Base-by-base conservation (phyloP, 2,329 filamentous ascomycete species). In the Apiospora aurea region DNA sequence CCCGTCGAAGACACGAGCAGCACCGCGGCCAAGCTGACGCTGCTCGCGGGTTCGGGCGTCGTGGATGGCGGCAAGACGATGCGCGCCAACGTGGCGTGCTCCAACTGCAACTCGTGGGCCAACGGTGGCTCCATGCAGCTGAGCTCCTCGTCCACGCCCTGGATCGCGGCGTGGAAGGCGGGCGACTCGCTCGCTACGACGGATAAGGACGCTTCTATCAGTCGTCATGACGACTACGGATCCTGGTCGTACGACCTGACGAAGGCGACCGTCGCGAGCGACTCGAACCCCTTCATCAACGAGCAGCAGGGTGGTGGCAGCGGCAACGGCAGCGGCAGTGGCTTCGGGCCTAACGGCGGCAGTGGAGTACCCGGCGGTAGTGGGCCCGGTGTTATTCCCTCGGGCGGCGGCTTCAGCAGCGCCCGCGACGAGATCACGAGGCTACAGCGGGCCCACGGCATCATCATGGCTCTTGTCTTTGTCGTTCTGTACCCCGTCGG, bases 401-500 rank as follows among this genome's bases (percentile, higher is more conserved):
- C 44, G 41, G 24, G 66, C 13, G 44, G 66, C 46, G 71, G 70
- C 49, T 53, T 49, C 64, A 70, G 38, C 18, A 75, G 71, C 67
- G 72, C 70, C 69, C 71, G 72, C 71, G 3, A 71, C 61, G 8
- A 64, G 70, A 75, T 66, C 72, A 73, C n/a, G 74, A 73, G 71
- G 1, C 67, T 84, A 21, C 77, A 84, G 7, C 80, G 75, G 0
- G 83, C 86, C 0, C 90, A 92, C 73, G 90, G 89, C 68, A 83
- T 90, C 75, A 81, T 92, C 76, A 90, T 92, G 89, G 85, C 86
- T 38, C 77, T 91, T 66, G 86, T 88, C 24, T 90, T 91, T 74
- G 84, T 88, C 4, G 76, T 88, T 16, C 80, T 90, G 29, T 92
- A 90, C 74, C 91, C 91, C 0, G 75, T 91, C 2, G 91, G 90